Conservation (phyloP, 2,329 filamentous ascomycete genomes). For the Bisporella sp. region DNA sequence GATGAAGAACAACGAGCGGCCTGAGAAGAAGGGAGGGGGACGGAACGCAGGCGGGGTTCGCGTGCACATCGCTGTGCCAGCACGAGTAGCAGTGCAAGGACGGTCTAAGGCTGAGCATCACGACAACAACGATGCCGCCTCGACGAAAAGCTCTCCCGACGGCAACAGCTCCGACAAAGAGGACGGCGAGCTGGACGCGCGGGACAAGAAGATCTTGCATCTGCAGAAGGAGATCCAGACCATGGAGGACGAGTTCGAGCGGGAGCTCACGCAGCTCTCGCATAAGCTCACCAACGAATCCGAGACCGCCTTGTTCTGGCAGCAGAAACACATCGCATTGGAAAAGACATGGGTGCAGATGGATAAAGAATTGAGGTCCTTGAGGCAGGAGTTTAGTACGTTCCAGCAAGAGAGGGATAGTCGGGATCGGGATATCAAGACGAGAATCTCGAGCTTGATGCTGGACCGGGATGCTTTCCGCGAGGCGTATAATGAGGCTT, state of each 20-base stretch:
- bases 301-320: conserved; percentile 51
- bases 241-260: conserved; percentile 47
- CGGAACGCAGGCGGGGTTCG: not conserved
- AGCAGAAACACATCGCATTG: conserved; percentile 45
- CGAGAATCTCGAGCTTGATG: conserved; percentile 19
- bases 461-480: conserved; percentile 33
- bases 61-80: conserved; percentile 20
- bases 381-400: conserved; percentile 42
- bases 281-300: conserved; percentile 38
- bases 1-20: not conserved
- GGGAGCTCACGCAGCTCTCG: conserved; percentile 44
- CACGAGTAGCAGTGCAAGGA: conserved; percentile 16
- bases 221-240: conserved; percentile 45
- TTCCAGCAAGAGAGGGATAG: conserved; percentile 40
- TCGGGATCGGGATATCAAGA: conserved; percentile 23
- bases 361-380: conserved; percentile 45
- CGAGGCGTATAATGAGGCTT: conserved; percentile 40
- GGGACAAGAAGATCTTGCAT: conserved; percentile 44
- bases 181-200: conserved; percentile 26
- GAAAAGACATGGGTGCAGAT: conserved; percentile 45
- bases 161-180: conserved; percentile 7
- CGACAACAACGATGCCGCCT: conserved; percentile 12
- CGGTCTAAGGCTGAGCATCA: conserved; percentile 11
- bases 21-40: not conserved
- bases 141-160: conserved; percentile 11